phyloP scores from a whole-genome alignment of 2,329 filamentous ascomycete species.

The Sporothrix schenckii region DNA sequence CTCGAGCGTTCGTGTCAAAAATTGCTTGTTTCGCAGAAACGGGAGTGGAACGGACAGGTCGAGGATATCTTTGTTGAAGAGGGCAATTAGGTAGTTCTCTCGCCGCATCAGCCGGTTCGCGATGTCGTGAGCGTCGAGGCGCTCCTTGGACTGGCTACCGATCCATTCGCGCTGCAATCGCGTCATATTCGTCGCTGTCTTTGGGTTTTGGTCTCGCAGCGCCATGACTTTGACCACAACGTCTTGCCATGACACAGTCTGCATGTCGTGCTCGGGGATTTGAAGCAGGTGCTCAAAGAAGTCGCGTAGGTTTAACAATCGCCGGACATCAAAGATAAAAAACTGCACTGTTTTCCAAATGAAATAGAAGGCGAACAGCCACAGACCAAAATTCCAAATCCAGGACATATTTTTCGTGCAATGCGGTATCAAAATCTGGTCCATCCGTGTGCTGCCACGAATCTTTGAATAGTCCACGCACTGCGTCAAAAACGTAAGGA shows the following conservation, averaged over 20 bases:
- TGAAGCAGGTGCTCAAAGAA: conserved; percentile 83
- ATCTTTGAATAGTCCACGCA: conserved; percentile 82
- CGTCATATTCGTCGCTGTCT: conserved; percentile 65
- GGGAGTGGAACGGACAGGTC: conserved; percentile 85
- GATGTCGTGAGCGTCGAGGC: conserved; percentile 94
- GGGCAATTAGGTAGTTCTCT: conserved; percentile 94
- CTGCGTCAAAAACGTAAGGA: conserved; percentile 80
- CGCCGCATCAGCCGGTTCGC: conserved; percentile 95
- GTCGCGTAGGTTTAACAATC: conserved; percentile 76
- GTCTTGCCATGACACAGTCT: conserved; percentile 92
- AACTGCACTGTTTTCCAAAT: conserved; percentile 77
- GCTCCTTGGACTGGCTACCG: conserved; percentile 86
- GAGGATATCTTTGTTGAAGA: conserved; percentile 95
- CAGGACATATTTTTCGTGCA: conserved; percentile 77
- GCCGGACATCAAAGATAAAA: conserved; percentile 67
- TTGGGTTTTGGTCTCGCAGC: conserved; percentile 81
- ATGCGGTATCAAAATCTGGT: conserved; percentile 65
- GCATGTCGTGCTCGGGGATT: conserved; percentile 81
- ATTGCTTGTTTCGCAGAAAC: conserved; percentile 74
- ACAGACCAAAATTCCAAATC: conserved; percentile 75
- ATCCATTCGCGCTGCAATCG: conserved; percentile 60
- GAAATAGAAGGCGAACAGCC: conserved; percentile 85
- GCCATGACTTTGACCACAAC: conserved; percentile 84
- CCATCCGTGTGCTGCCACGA: conserved; percentile 62
- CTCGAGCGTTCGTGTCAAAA: conserved; percentile 87